A percentile compares a stretch with the other conserved stretches of the same genome.
These are phyloP conservation scores for Botrytis elliptica DNA, from an alignment of 2,329 filamentous ascomycete species.

Conservation along the genomic window DNA sequence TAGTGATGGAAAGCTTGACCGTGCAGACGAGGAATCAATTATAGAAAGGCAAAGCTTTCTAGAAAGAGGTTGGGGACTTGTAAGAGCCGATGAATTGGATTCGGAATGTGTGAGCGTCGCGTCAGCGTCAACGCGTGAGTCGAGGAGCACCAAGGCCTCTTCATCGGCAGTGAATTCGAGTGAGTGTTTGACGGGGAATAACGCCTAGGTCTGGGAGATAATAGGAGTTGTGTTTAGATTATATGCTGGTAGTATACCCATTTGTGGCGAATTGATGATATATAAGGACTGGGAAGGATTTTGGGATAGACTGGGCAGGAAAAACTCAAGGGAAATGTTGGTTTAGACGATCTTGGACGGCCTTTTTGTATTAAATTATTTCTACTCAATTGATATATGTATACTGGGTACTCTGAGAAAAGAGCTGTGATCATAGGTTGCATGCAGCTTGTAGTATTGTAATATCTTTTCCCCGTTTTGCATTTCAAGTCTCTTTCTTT, in stretches of 20 bases:
- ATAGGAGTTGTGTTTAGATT: neutral
- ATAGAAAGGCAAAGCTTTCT: conserved; percentile 18
- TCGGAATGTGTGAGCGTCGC: conserved; percentile 18
- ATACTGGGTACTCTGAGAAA: neutral
- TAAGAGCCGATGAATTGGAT: conserved; percentile 9
- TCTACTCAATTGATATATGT: neutral
- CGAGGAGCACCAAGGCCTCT: conserved; percentile 1
- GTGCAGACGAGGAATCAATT: conserved; percentile 5
- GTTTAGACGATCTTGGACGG: neutral
- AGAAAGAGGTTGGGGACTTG: conserved; percentile 16
- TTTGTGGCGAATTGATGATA: neutral
- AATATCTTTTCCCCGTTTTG: neutral
- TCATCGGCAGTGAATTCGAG: neutral
- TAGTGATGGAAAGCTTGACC: neutral
- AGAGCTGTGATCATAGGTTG: neutral
- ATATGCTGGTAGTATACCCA: neutral
- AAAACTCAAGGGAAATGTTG: neutral
- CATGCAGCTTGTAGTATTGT: neutral
- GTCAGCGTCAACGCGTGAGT: neutral
- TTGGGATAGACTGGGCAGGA: neutral
- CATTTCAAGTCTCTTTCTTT: neutral
- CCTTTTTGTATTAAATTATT: neutral
- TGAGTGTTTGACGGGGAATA: neutral
- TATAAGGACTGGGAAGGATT: neutral
- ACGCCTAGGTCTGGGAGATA: neutral